These are phyloP conservation scores for Paracoccidioides lutzii DNA, from an alignment of 2,329 filamentous ascomycete genomes.

Conservation along the genomic window DNA sequence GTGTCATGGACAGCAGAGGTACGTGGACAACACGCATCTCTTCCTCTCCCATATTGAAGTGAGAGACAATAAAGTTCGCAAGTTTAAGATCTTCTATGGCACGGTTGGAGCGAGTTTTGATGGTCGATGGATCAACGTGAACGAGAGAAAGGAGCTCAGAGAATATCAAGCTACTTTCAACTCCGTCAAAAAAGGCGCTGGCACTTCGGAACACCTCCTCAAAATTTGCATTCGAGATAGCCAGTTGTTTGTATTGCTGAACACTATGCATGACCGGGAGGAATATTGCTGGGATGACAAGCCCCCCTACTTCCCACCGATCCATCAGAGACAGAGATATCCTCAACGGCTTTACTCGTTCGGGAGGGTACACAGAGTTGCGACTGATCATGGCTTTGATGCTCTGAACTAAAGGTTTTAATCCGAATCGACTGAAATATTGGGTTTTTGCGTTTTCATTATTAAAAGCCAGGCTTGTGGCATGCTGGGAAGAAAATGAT, in stretches of 20 bases:
- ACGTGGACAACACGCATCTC: slow-evolving; percentile 87
- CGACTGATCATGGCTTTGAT: slow-evolving; percentile 63
- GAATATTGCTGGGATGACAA: slow-evolving; percentile 80
- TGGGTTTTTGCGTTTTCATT: slow-evolving; percentile 49
- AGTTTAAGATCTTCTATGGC: slow-evolving; percentile 53
- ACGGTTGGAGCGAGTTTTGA: slow-evolving; percentile 37
- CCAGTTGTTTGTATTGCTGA: slow-evolving; percentile 55
- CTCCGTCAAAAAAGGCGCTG: slow-evolving; percentile 92
- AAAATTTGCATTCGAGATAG: slow-evolving; percentile 56
- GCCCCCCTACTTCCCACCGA: slow-evolving; percentile 87
- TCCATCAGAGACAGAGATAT: slow-evolving; percentile 96
- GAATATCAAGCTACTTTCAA: slow-evolving; percentile 89
- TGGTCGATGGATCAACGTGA: slow-evolving; percentile 37
- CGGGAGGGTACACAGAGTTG: slow-evolving; percentile 42
- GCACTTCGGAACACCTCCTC: slow-evolving; percentile 83
- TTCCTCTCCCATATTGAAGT: slow-evolving; percentile 91
- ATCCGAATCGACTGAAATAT: slow-evolving; percentile 73
- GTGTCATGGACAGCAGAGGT: slow-evolving; percentile 58
- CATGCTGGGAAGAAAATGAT: slow-evolving; percentile 17
- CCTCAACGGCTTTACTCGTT: slow-evolving; percentile 72
- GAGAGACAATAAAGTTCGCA: slow-evolving; percentile 65
- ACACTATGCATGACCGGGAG: slow-evolving; percentile 73
- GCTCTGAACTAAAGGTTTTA: slow-evolving; percentile 59
- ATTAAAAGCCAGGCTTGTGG: slow-evolving; percentile 18
- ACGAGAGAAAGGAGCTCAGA: slow-evolving; percentile 63